Evolutionary conservation across 2,329 filamentous ascomycete genomes (phyloP), one percentile per base, ranked within the genome.

Genomic region (Arthrobotrys entomopaga): DNA sequence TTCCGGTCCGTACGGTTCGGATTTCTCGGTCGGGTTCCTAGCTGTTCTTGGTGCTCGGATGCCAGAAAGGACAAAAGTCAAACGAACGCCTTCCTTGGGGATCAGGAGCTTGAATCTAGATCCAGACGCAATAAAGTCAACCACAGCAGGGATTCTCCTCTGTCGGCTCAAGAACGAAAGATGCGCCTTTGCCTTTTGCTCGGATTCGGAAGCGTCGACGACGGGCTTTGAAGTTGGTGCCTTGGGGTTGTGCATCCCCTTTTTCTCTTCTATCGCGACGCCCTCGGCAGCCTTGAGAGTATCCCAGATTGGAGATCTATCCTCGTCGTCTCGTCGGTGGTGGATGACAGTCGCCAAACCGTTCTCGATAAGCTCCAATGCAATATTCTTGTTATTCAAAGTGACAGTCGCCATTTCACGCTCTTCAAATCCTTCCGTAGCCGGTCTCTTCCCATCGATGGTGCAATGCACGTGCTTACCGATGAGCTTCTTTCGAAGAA

Each of bases 111-210:
- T 96, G 82, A 98, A 99, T 77, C 95, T 88, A 46, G 93, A 96
- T 29, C 91, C 95, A n/a, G 93, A 91, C 83, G 98, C 97, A 84
- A 96, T 95, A 81, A 96, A 99, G 82, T 99, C 95, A 48, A 99
- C 93, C 78, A 99, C 86, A 10, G 91, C 95, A 6, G 95, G 93
- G 2, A 98, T 90, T 82, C 91, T 94, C 85, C 92, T 94, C 82
- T 97, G 93, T 63, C 94, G 88, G 75, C 95, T 91, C 34, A 99
- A 86, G 20, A 92, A 89, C 10, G 91, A 91, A 42, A 96, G 86
- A 82, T 97, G 93, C 63, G 97, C 90, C 86, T 97, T 98, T 76
- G 95, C 95, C 83, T 97, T 97, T 81, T 98, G 94, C 5, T 94
- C 83, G 74, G 87, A 93, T 82, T 98, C 95, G 3, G 93, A 97